Base-by-base conservation (phyloP, 176 grass and related monocot genomes). In the Dactylis glomerata region DNA sequence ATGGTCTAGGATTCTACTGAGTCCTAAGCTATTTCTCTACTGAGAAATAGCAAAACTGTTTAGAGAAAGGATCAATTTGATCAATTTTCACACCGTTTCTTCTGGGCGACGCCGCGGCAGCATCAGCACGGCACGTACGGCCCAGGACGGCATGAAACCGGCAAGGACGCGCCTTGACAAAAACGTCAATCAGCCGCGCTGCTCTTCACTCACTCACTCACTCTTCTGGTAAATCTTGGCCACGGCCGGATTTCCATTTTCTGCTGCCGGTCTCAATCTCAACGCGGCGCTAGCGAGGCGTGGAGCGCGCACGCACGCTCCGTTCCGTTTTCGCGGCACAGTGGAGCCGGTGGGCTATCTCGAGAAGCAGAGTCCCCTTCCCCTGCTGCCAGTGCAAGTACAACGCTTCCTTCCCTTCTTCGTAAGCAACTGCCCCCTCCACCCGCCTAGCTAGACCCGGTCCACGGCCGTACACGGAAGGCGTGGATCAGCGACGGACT, bases 331-430 rank as follows among this genome's bases (percentile, higher is more conserved):
- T 14, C 62, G 3, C 62, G 2, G 23, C 3, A 31, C 77, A 49
- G 73, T 51, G 73, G 63, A 88, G 46, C 50, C 40, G 63, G 73
- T 62, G 63, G 73, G 65, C 66, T 23, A 69, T n/a, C 65, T 19
- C 10, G 65, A 64, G 66, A 71, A 7, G 46, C 30, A 37, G 50
- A 69, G 32, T 36, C 2, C 22, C 20, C 20, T 17, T 73, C 47
- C 41, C 40, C 40, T 74, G 50, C 77, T 68, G 70, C 69, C 3
- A 65, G 61, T 17, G 68, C 38, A 36, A 5, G 34, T 20, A 33
- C 38, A 74, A 81, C 87, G 82, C 88, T 86, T 72, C 83, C 83
- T 86, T 86, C 72, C 83, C 83, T 82, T 82, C 41, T 54, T 51
- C 44, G 19, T 77, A 89, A 89, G 88, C 88, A 89, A 89, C 71